A percentile compares a stretch with the other conserved stretches of the same genome.
Evolutionary conservation across 306 rosid species (phyloP).

Genomic region (Cucumis melo): DNA sequence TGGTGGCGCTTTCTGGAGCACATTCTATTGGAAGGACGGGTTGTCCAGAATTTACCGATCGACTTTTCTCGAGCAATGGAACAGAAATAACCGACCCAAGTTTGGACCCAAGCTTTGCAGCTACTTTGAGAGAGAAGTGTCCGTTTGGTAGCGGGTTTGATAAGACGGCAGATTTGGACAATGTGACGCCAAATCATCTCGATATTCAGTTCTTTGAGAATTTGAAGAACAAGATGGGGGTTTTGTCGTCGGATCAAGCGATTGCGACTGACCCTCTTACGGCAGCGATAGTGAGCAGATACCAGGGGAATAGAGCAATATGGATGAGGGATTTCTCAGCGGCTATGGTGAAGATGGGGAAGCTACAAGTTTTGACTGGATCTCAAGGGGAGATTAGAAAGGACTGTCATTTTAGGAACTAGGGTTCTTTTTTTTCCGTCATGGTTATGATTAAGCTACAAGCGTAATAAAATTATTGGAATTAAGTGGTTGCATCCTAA

Average conservation of each 20-base stretch:
- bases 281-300: not conserved
- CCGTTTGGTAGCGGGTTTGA: not conserved
- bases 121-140: not conserved
- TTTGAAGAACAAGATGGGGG: not conserved
- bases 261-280: not conserved
- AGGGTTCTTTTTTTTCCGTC: not conserved
- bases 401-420: not conserved
- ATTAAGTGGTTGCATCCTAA: no score
- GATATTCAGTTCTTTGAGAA: not conserved
- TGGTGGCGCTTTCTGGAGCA: constrained; percentile 12
- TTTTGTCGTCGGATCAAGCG: constrained; percentile 1
- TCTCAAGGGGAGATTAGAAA: constrained; percentile 5
- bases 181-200: not conserved
- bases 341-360: constrained; percentile 9
- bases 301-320: not conserved
- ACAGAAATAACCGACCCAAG: not conserved
- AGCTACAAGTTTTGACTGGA: not conserved
- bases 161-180: not conserved
- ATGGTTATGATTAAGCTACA: no score
- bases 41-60: not conserved
- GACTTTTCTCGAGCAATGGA: no score
- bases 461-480: no score
- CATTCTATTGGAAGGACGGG: constrained; percentile 8
- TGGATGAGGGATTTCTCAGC: constrained; percentile 6
- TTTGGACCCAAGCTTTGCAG: not conserved